Conservation (phyloP, 2,329 filamentous ascomycete species). For the Colletotrichum sansevieriae region DNA sequence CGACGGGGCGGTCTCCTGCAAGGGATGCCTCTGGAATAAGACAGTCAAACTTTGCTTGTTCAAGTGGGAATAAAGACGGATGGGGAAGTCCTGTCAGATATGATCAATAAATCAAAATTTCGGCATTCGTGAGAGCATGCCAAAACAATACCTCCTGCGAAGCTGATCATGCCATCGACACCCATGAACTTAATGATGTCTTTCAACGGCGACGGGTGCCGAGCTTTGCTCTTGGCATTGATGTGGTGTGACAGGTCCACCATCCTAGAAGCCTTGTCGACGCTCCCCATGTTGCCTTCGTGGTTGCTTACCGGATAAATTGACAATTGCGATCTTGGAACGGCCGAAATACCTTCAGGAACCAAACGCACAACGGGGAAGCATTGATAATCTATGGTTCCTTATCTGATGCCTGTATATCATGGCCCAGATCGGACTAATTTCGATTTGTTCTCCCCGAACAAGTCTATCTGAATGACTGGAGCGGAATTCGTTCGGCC, state of each 20-base stretch:
- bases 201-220: conserved; percentile 50
- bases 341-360: too few relatives aligned
- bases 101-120: not conserved
- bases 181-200: conserved; percentile 52
- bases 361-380: not conserved
- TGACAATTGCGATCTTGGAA: too few relatives aligned
- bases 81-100: conserved; percentile 45
- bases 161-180: conserved; percentile 51
- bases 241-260: conserved; percentile 49
- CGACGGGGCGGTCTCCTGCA: not conserved
- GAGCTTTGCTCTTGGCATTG: conserved; percentile 44
- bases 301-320: too few relatives aligned
- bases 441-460: not conserved
- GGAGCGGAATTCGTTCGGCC: not conserved
- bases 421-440: too few relatives aligned
- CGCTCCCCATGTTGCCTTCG: conserved; percentile 18
- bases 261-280: not conserved
- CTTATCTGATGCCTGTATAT: not conserved
- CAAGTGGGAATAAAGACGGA: conserved; percentile 47
- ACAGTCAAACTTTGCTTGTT: conserved; percentile 39
- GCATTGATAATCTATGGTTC: not conserved
- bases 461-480: not conserved
- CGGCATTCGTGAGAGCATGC: too few relatives aligned
- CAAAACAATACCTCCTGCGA: conserved; percentile 45
- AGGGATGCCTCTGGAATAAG: conserved; percentile 27